These are phyloP conservation scores for Fusarium verticillioides DNA, from an alignment of 2,329 filamentous ascomycete species.

Conservation along the genomic window DNA sequence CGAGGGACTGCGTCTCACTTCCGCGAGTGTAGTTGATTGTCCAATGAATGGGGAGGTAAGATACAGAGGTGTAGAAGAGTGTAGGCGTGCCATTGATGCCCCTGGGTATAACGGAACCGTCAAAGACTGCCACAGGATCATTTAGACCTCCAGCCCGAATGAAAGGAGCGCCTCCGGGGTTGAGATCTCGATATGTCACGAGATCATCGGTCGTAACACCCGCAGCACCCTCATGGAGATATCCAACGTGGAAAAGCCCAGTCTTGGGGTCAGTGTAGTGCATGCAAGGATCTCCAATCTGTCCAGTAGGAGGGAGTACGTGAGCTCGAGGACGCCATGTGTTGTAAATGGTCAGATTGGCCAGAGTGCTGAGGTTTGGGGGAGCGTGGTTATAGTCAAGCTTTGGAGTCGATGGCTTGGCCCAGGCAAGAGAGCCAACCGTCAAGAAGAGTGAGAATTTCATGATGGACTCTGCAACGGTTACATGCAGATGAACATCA, in stretches of 20 bases:
- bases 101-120: slow-evolving; percentile 56
- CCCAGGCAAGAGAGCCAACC: slow-evolving; percentile 30
- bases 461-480: slow-evolving; percentile 12
- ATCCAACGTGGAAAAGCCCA: slow-evolving; percentile 57
- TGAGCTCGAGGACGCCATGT: slow-evolving; percentile 52
- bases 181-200: slow-evolving; percentile 52
- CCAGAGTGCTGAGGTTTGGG: slow-evolving; percentile 53
- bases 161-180: slow-evolving; percentile 55
- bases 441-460: slow-evolving; percentile 27
- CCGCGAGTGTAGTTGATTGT: slow-evolving; percentile 57
- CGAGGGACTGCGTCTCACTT: slow-evolving; percentile 58
- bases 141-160: slow-evolving; percentile 51
- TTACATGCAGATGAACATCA: not conserved
- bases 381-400: slow-evolving; percentile 52
- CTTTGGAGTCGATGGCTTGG: slow-evolving; percentile 24
- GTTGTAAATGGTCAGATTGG: slow-evolving; percentile 50
- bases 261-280: slow-evolving; percentile 58
- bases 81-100: slow-evolving; percentile 57
- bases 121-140: slow-evolving; percentile 52
- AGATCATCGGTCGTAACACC: slow-evolving; percentile 56
- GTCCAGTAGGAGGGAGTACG: slow-evolving; percentile 52
- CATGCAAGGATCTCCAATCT: slow-evolving; percentile 58
- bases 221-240: slow-evolving; percentile 51
- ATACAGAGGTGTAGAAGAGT: slow-evolving; percentile 57
- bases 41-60: slow-evolving; percentile 58